These are phyloP conservation scores for Chaetothyriales sp. DNA, from an alignment of 2,329 filamentous ascomycete species.

Conservation along the genomic window DNA sequence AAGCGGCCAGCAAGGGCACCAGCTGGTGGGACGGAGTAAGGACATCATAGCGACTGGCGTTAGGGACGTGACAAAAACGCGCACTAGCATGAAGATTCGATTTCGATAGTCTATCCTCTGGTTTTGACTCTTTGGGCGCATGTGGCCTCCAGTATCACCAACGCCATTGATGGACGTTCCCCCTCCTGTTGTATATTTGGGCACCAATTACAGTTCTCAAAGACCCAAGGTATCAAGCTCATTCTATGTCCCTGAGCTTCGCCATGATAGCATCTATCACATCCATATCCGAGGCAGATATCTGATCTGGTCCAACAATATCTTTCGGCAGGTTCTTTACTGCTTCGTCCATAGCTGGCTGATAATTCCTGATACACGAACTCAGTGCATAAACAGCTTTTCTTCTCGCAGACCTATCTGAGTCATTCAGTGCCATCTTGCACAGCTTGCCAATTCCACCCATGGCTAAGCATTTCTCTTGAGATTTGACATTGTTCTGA, in stretches of 20 bases:
- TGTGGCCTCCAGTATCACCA: not conserved
- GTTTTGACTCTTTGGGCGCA: not conserved
- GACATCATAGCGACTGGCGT: not conserved
- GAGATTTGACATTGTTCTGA: constrained; percentile 80
- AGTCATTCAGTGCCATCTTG: constrained; percentile 46
- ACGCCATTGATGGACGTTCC: not conserved
- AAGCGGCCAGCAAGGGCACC: not conserved
- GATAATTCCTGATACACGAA: constrained; percentile 75
- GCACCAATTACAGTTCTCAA: no score
- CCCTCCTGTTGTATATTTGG: no score
- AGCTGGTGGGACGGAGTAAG: not conserved
- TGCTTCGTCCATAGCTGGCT: constrained; percentile 53
- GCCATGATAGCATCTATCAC: constrained; percentile 63
- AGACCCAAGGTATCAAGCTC: no score
- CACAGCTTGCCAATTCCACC: constrained; percentile 61
- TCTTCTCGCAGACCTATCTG: constrained; percentile 53
- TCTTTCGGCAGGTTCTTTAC: constrained; percentile 55
- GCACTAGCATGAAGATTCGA: no score
- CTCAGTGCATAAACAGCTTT: constrained; percentile 87
- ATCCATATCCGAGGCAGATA: constrained; percentile 83
- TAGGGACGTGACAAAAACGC: not conserved
- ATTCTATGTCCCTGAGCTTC: constrained; percentile 31
- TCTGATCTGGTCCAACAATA: constrained; percentile 43
- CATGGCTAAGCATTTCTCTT: constrained; percentile 53
- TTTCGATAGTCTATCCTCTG: no score